phyloP scores from a whole-genome alignment of 169 alveolate genomes.

The Cryptosporidium ubiquitum region DNA sequence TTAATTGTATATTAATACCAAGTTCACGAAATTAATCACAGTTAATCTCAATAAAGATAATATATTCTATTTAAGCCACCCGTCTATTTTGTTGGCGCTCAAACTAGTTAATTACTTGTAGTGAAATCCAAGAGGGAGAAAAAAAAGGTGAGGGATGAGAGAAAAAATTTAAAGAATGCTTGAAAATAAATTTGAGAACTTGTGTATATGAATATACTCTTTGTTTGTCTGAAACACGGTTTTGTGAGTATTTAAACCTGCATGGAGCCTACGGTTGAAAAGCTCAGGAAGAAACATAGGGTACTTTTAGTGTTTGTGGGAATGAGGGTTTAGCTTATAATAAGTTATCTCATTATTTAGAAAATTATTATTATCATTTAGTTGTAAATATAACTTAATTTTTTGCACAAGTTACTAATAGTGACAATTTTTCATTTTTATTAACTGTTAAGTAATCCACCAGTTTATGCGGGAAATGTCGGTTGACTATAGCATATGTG shows the following conservation, averaged over 20 bases:
- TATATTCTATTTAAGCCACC: background rate
- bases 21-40: background rate
- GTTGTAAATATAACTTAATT: no score
- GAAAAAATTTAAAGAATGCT: background rate
- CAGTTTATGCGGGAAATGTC: background rate
- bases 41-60: background rate
- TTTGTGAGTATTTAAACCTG: background rate
- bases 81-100: background rate
- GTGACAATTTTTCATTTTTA: background rate
- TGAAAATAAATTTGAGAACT: background rate
- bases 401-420: no score
- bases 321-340: no score
- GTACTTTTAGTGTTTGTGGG: background rate
- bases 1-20: background rate
- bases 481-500: background rate
- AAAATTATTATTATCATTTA: no score
- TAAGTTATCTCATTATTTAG: background rate
- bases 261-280: no score
- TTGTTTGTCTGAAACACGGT: background rate
- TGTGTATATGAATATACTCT: background rate
- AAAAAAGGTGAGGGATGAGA: background rate
- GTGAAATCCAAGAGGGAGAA: background rate
- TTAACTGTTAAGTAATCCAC: background rate
- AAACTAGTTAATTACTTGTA: background rate
- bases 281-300: background rate